phyloP scores from a whole-genome alignment of 495 filamentous ascomycete species.

The Pyronema omphalodes region DNA sequence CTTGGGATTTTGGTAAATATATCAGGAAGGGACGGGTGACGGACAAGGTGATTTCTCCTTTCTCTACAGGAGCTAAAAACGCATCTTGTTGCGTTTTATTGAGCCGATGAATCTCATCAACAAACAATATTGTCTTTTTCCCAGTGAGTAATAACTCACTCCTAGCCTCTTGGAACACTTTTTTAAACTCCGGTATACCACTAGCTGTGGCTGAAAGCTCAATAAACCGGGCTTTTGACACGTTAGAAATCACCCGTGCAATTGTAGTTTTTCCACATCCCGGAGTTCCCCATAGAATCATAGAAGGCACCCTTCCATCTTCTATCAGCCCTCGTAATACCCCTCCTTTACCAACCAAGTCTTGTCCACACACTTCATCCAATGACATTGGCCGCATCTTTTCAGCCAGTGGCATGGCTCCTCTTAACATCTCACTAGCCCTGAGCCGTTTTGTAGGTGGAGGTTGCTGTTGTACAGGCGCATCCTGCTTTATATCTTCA shows the following conservation, averaged over 20 bases:
- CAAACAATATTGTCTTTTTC: slow-evolving; percentile 71
- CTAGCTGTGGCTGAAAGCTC: slow-evolving; percentile 90
- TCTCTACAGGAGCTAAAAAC: slow-evolving; percentile 82
- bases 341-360: slow-evolving; percentile 67
- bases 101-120: slow-evolving; percentile 87
- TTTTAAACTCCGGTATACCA: slow-evolving; percentile 87
- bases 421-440: slow-evolving; percentile 36
- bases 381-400: slow-evolving; percentile 75
- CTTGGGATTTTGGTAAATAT: background rate
- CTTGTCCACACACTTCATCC: slow-evolving; percentile 79
- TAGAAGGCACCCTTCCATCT: slow-evolving; percentile 67
- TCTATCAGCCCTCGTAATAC: slow-evolving; percentile 83
- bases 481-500: background rate
- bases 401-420: slow-evolving; percentile 72
- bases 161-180: slow-evolving; percentile 70
- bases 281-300: slow-evolving; percentile 86
- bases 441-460: slow-evolving; percentile 43
- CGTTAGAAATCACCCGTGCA: slow-evolving; percentile 73
- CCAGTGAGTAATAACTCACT: slow-evolving; percentile 69
- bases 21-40: slow-evolving; percentile 1
- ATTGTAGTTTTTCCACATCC: slow-evolving; percentile 97
- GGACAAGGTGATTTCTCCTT: slow-evolving; percentile 62
- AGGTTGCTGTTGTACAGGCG: slow-evolving; percentile 5
- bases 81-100: slow-evolving; percentile 88
- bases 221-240: slow-evolving; percentile 66